Conservation (phyloP, 2,329 filamentous ascomycete genomes). For the Ophiostoma quercus region DNA sequence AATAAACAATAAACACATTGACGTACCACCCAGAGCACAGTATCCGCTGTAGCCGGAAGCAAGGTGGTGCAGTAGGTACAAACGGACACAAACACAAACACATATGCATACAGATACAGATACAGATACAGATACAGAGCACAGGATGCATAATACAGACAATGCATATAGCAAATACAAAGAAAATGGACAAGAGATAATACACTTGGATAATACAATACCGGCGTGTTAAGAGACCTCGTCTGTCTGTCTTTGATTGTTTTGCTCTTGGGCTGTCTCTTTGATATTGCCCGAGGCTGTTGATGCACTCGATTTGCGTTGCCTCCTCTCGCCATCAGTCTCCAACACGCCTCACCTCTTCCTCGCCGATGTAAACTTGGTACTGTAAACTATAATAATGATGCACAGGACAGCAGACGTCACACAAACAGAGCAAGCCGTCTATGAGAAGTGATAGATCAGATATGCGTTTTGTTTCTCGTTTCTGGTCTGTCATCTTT, state of each 20-base stretch:
- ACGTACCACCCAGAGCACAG: not conserved
- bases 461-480: conserved; percentile 11
- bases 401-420: conserved; percentile 6
- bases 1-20: not conserved
- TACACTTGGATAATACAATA: too few species aligned
- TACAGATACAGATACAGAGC: not conserved
- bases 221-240: not conserved
- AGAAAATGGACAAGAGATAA: too few species aligned
- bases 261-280: not conserved
- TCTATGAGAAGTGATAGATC: conserved; percentile 10
- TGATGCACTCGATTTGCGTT: not conserved
- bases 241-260: not conserved
- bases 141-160: not conserved
- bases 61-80: conserved; percentile 1
- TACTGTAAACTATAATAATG: not conserved
- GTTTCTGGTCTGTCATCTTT: not conserved
- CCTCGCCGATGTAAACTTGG: not conserved
- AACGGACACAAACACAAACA: conserved; percentile 3
- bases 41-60: not conserved
- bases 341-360: not conserved
- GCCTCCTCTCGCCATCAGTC: not conserved
- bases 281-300: not conserved
- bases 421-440: conserved; percentile 10
- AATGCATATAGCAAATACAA: not conserved
- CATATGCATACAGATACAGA: not conserved